A percentile compares a stretch with the other conserved stretches of the same genome.
Evolutionary conservation across 495 filamentous ascomycete genomes (phyloP).

Genomic region (Aspergillus incahuasiensis): DNA sequence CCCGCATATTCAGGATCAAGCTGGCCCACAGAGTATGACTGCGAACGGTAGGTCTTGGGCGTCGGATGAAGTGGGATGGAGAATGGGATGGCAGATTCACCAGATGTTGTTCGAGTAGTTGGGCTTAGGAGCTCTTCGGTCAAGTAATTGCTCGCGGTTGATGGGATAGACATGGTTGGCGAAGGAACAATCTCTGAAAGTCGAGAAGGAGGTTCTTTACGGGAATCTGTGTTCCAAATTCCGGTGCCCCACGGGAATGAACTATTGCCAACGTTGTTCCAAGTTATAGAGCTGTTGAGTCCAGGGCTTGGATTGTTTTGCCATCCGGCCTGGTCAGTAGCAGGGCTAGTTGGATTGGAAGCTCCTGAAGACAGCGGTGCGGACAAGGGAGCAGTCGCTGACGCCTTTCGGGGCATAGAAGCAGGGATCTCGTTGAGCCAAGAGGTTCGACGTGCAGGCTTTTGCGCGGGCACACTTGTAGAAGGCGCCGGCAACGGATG

Average conservation of each 20-base stretch:
- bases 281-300: conserved; percentile 50
- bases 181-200: conserved; percentile 73
- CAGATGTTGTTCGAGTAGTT: conserved; percentile 47
- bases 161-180: conserved; percentile 62
- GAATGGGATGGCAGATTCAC: conserved; percentile 71
- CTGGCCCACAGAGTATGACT: conserved; percentile 96
- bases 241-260: conserved; percentile 70
- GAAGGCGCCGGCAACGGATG: conserved; percentile 35
- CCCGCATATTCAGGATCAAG: conserved; percentile 62
- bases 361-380: conserved; percentile 72
- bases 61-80: conserved; percentile 87
- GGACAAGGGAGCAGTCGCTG: conserved; percentile 58
- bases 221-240: conserved; percentile 70
- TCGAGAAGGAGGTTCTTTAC: conserved; percentile 70
- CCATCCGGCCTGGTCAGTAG: conserved; percentile 69
- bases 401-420: conserved; percentile 43
- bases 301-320: conserved; percentile 43
- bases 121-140: conserved; percentile 53
- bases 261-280: conserved; percentile 50
- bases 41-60: conserved; percentile 87
- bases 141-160: conserved; percentile 35
- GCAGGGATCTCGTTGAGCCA: conserved; percentile 52
- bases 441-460: conserved; percentile 47
- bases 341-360: conserved; percentile 70
- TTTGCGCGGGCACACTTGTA: conserved; percentile 32